Evolutionary conservation across 495 filamentous ascomycete genomes (phyloP), one percentile per base, ranked within the genome.

Genomic region (Penicillium robsamsonii): DNA sequence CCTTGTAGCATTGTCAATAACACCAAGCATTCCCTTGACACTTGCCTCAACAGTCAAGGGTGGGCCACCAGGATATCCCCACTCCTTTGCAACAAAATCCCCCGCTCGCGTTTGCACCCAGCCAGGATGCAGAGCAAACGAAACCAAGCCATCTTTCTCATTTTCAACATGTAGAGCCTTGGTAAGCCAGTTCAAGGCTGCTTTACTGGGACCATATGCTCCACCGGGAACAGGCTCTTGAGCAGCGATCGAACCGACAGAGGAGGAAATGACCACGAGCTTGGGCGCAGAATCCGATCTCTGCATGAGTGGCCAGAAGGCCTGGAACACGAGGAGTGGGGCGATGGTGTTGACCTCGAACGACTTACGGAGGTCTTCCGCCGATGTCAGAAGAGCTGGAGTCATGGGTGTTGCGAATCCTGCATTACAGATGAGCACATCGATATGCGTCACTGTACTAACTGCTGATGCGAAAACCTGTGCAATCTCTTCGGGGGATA

Each of bases 391-490:
- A 22, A 60, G 57, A 3, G 65, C 48, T 10, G 58, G 52, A 30
- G 58, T 49, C 48, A 68, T 47, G 18, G 57, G 53, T 38, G 50
- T 53, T n/a, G 52, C 43, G 15, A 62, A 45, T 12, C 74, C 81
- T 1, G 81, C 80, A 55, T 83, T 83, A 53, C 77, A 74, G 46
- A 84, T 69, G 15, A 83, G 73, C 20, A 79, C 61, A 67, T 83
- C 76, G 18, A 83, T 47, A 9, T 61, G 40, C 18, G 22, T 41
- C 60, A 83, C 65, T 15, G 20, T n/a, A 3, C 30, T 25, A 38
- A 10, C 37, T 2, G 24, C 22, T 31, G 33, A 24, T 24, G 35
- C 8, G n/a, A 61, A 12, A 8, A n/a, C 11, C 31, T 50, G 20
- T 11, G 3, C 33, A 50, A 64, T 54, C 4, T 49, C 35, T 10